Evolutionary conservation across 2,329 filamentous ascomycete species (phyloP).

Genomic region (Zarea fungicola): DNA sequence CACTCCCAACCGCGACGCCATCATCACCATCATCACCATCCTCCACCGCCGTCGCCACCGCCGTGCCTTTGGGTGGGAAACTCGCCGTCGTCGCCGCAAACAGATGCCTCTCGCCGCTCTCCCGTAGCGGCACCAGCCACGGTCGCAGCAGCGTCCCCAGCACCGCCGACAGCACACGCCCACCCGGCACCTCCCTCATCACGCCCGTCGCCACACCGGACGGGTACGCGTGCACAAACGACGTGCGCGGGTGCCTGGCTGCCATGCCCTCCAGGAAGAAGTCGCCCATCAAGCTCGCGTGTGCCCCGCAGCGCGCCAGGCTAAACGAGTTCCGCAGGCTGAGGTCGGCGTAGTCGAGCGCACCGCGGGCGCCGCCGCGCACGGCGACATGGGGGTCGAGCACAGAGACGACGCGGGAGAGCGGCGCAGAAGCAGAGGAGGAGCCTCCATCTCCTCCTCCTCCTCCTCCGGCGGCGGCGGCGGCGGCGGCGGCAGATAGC

Average conservation of each 20-base stretch:
- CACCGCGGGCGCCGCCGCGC: conserved; percentile 23
- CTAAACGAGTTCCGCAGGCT: conserved; percentile 24
- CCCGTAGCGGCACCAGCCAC: not conserved
- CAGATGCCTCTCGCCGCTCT: conserved; percentile 13
- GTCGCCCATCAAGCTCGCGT: conserved; percentile 42
- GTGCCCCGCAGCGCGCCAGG: conserved; percentile 26
- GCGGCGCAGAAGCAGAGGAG: too few species aligned
- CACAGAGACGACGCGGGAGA: conserved; percentile 43
- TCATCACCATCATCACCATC: too few species aligned
- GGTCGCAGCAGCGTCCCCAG: not conserved
- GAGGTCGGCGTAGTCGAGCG: conserved; percentile 39
- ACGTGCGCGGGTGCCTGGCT: conserved; percentile 30
- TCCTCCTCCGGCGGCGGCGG: not conserved
- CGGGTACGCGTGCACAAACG: conserved; percentile 28
- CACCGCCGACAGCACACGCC: not conserved
- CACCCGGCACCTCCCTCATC: not conserved
- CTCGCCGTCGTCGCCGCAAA: conserved; percentile 13
- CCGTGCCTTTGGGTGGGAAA: conserved; percentile 4
- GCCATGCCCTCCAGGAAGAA: conserved; percentile 42
- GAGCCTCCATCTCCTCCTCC: too few species aligned
- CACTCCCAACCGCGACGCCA: not conserved
- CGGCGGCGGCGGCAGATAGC: conserved; percentile 27
- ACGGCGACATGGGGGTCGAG: conserved; percentile 23
- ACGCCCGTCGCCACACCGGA: conserved; percentile 20
- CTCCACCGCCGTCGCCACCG: not conserved